These are phyloP conservation scores for Daldinia decipiens DNA, from an alignment of 495 filamentous ascomycete species.

Conservation along the genomic window DNA sequence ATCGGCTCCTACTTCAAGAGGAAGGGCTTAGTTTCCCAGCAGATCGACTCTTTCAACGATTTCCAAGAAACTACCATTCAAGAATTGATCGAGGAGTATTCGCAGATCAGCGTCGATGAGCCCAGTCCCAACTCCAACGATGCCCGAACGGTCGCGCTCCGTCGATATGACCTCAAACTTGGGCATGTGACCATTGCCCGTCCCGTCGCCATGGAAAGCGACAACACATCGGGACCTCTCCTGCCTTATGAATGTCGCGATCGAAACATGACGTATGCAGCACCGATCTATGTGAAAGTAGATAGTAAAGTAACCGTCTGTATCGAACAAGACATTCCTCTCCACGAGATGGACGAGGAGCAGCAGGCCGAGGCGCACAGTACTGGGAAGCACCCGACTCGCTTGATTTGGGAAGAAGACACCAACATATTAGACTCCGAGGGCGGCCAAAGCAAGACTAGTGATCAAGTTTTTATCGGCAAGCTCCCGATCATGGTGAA, in stretches of 20 bases:
- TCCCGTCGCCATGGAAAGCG: constrained; percentile 89
- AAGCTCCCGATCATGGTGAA: constrained; percentile 98
- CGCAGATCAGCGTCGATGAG: constrained; percentile 87
- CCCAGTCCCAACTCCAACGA: constrained; percentile 75
- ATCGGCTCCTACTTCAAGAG: constrained; percentile 95
- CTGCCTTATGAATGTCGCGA: constrained; percentile 92
- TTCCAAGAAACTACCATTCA: constrained; percentile 93
- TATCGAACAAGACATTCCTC: constrained; percentile 73
- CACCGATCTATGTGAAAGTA: constrained; percentile 87
- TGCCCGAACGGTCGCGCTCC: constrained; percentile 80
- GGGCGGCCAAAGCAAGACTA: constrained; percentile 53
- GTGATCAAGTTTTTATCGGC: constrained; percentile 76
- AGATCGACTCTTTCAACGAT: constrained; percentile 98
- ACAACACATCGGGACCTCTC: constrained; percentile 82
- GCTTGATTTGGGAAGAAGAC: constrained; percentile 69
- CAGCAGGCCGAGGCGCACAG: constrained; percentile 59
- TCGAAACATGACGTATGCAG: constrained; percentile 94
- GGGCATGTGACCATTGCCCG: constrained; percentile 83
- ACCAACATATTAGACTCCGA: constrained; percentile 50
- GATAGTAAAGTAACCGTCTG: constrained; percentile 82
- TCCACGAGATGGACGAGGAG: constrained; percentile 70
- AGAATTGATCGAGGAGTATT: constrained; percentile 89
- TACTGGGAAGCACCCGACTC: constrained; percentile 62
- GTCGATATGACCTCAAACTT: constrained; percentile 93
- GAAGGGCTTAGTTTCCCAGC: constrained; percentile 96